Evolutionary conservation across 2,329 filamentous ascomycete genomes (phyloP).

Genomic region (Ambrosiella cleistominuta): DNA sequence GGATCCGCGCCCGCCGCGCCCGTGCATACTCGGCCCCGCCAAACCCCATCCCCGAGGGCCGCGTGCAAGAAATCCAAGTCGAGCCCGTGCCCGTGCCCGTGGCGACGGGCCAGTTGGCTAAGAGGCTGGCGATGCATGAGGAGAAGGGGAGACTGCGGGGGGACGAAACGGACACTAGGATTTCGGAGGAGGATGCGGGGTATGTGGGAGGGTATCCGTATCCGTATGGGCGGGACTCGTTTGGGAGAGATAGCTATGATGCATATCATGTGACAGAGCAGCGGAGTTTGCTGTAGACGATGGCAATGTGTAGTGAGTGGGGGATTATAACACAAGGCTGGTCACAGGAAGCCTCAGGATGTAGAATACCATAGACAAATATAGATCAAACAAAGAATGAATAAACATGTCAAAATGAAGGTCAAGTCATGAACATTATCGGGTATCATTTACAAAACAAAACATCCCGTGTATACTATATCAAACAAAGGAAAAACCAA

Average conservation of each 20-base stretch:
- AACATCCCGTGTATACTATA: background rate
- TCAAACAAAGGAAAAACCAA: background rate
- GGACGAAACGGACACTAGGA: background rate
- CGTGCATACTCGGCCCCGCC: constrained; percentile 9
- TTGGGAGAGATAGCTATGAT: constrained; percentile 4
- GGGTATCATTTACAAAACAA: background rate
- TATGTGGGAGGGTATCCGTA: background rate
- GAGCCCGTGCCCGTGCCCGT: background rate
- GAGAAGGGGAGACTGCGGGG: background rate
- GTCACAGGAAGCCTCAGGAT: background rate
- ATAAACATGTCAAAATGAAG: background rate
- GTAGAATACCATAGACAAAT: background rate
- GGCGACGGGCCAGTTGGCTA: background rate
- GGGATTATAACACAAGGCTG: background rate
- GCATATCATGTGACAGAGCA: constrained; percentile 3
- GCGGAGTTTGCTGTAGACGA: background rate
- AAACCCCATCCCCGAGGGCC: background rate
- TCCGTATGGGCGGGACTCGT: constrained; percentile 3
- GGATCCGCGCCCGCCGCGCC: constrained; percentile 2
- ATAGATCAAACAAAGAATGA: background rate
- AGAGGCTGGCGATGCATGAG: background rate
- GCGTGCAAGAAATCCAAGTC: background rate
- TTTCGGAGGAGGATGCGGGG: background rate
- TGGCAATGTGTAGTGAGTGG: background rate
- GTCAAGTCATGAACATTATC: too few species aligned